These are phyloP conservation scores for Cicer chorassanicum DNA, from an alignment of 306 rosid species.

Conservation along the genomic window DNA sequence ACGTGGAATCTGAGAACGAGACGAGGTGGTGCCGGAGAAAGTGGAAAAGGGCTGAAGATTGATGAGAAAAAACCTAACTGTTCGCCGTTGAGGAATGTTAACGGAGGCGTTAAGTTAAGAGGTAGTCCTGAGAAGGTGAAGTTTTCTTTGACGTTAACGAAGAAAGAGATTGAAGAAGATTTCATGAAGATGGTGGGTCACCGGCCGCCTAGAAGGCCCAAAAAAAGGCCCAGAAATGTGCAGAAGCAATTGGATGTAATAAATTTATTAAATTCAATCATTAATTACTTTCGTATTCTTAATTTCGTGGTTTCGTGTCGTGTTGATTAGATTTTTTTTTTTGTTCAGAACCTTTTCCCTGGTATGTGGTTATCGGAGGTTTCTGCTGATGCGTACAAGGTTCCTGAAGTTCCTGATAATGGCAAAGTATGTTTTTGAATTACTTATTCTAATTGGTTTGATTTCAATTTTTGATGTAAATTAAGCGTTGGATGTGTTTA, in stretches of 20 bases:
- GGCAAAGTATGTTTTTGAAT: conserved; percentile 58
- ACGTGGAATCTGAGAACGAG: conserved; percentile 86
- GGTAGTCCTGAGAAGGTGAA: conserved; percentile 53
- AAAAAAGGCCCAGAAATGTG: conserved; percentile 61
- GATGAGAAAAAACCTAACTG: conserved; percentile 56
- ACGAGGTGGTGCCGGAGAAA: conserved; percentile 51
- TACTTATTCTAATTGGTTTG: not conserved
- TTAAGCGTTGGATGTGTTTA: conserved; percentile 1
- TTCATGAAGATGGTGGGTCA: conserved; percentile 66
- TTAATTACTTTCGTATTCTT: not conserved
- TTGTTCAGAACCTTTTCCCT: conserved; percentile 64
- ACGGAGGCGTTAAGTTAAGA: conserved; percentile 53
- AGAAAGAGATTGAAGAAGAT: conserved; percentile 88
- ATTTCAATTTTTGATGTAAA: conserved; percentile 10
- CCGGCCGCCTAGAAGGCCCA: conserved; percentile 81
- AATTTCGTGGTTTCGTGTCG: not conserved
- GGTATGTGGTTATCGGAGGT: conserved; percentile 79
- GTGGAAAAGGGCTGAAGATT: conserved; percentile 56
- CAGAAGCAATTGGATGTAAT: conserved; percentile 79
- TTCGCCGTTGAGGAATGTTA: conserved; percentile 59
- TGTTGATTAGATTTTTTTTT: not conserved
- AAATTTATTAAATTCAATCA: not conserved
- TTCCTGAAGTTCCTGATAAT: conserved; percentile 55
- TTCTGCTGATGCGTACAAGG: conserved; percentile 69
- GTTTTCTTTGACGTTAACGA: conserved; percentile 61